Evolutionary conservation across 139 green algal species (phyloP).

Genomic region (Yamagishiella unicocca): DNA sequence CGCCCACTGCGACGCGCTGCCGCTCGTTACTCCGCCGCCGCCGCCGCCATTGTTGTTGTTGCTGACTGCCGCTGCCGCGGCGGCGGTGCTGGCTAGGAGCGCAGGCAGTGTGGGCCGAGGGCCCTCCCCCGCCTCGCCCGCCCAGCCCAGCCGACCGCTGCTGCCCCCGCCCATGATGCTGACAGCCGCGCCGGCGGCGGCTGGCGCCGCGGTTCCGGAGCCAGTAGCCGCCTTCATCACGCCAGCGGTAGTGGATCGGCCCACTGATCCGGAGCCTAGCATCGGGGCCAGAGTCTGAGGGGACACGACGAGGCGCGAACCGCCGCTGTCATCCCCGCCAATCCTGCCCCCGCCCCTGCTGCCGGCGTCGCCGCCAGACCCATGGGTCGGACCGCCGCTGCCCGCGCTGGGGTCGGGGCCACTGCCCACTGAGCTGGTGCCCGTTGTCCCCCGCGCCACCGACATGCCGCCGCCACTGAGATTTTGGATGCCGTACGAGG

Average conservation of each 20-base stretch:
- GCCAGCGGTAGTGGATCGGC: no score
- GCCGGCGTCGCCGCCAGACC: neutral
- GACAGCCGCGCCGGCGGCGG: neutral
- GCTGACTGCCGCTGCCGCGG: neutral
- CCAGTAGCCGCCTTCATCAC: no score
- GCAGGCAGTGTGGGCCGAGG: neutral
- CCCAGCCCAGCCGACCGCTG: neutral
- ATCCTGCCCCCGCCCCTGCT: no score
- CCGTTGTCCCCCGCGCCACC: neutral
- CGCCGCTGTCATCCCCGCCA: neutral
- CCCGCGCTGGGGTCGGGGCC: no score
- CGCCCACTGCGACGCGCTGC: neutral
- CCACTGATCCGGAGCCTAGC: neutral
- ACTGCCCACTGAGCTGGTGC: neutral
- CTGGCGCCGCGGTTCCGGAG: no score
- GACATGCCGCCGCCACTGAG: no score
- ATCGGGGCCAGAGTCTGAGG: neutral
- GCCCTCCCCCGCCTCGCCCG: neutral
- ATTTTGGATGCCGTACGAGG: no score
- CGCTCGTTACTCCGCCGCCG: neutral
- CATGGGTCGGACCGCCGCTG: neutral
- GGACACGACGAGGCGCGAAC: neutral
- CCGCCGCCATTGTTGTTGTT: neutral
- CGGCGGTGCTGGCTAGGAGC: neutral
- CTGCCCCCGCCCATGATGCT: neutral